Percentiles rank a stretch among this genome's conserved stretches.
Conservation (phyloP, 108 stramenopile species). For the Cylindrotheca closterium region DNA sequence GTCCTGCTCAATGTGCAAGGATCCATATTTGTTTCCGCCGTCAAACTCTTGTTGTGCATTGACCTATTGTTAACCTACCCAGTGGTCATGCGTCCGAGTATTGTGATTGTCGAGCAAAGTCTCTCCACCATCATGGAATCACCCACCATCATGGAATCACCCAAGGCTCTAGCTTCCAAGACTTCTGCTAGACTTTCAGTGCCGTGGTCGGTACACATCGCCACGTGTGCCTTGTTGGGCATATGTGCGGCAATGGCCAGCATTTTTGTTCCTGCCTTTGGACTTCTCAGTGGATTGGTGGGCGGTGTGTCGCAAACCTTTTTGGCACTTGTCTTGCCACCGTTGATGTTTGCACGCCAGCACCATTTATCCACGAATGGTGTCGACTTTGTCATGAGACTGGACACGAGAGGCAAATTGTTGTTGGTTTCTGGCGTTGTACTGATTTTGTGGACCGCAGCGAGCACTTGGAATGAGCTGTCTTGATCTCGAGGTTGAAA, state of each 20-base stretch:
- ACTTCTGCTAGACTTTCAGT: background rate
- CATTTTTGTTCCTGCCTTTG: conserved; percentile 30
- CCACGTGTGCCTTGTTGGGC: conserved; percentile 15
- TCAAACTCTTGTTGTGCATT: conserved; percentile 28
- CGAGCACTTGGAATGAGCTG: conserved; percentile 23
- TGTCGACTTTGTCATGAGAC: background rate
- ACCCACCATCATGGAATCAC: background rate
- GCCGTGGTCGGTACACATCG: conserved; percentile 7
- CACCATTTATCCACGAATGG: background rate
- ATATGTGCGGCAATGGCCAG: conserved; percentile 18
- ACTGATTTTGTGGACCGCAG: conserved; percentile 25
- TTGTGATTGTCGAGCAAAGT: conserved; percentile 18
- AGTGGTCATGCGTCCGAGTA: conserved; percentile 33
- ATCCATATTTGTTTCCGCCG: conserved; percentile 5
- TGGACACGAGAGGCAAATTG: background rate
- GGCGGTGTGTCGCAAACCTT: conserved; percentile 38
- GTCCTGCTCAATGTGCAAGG: conserved; percentile 28
- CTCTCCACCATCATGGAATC: background rate
- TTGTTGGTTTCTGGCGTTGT: conserved; percentile 16
- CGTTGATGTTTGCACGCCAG: conserved; percentile 21
- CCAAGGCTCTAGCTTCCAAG: background rate
- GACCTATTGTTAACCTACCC: conserved; percentile 38
- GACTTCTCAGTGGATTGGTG: conserved; percentile 27
- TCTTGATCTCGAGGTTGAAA: no score
- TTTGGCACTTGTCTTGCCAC: conserved; percentile 36